phyloP scores from a whole-genome alignment of 2,329 filamentous ascomycete species.

The Cladosporium austrohemisphaericum region DNA sequence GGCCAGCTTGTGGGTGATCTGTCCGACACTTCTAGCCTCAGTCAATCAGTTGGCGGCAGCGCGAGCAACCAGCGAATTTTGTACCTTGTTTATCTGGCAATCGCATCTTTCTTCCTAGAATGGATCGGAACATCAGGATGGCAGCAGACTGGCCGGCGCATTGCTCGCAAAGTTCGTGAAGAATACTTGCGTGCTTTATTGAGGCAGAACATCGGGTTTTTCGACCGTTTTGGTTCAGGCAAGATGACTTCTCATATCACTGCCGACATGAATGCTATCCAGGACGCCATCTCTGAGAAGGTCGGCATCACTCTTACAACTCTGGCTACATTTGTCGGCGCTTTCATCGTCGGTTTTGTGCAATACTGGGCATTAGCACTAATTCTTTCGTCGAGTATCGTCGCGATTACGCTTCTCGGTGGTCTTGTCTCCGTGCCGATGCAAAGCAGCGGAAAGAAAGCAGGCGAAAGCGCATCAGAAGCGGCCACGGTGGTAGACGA shows the following conservation, averaged over 20 bases:
- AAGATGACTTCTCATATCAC: constrained; percentile 48
- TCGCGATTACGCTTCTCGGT: constrained; percentile 71
- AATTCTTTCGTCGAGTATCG: constrained; percentile 73
- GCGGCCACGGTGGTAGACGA: constrained; percentile 87
- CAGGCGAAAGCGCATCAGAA: constrained; percentile 70
- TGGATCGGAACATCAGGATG: constrained; percentile 47
- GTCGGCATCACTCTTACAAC: constrained; percentile 46
- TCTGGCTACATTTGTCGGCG: constrained; percentile 45
- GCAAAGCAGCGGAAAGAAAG: constrained; percentile 71
- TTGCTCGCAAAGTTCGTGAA: constrained; percentile 46
- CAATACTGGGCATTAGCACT: constrained; percentile 77
- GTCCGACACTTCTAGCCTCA: constrained; percentile 42
- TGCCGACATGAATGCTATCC: constrained; percentile 44
- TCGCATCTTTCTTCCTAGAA: constrained; percentile 42
- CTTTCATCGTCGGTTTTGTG: constrained; percentile 44
- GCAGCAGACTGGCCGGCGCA: constrained; percentile 48
- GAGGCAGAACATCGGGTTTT: constrained; percentile 51
- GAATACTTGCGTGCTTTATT: constrained; percentile 46
- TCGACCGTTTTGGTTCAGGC: constrained; percentile 51
- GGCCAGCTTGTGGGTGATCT: constrained; percentile 46
- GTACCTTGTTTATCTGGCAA: constrained; percentile 44
- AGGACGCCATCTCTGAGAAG: constrained; percentile 45
- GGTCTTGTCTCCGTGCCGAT: constrained; percentile 69
- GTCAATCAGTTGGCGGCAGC: constrained; percentile 29
- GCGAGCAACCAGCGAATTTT: constrained; percentile 40